Conservation (phyloP, 106 monocot species). For the Xerophyta viscosa region DNA sequence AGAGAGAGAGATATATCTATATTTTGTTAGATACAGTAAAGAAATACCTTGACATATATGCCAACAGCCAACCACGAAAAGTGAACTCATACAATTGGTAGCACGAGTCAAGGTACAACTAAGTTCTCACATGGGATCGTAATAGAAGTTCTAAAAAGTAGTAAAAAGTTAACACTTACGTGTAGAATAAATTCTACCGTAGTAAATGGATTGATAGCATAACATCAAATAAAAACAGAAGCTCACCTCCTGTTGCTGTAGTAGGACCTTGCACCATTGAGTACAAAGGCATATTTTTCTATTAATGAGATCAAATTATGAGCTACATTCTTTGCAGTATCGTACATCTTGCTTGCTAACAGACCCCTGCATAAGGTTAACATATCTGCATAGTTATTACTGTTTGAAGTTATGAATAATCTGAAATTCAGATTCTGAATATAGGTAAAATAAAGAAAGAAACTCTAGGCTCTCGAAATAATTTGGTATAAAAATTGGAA, state of each 20-base stretch:
- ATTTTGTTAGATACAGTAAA: too few relatives aligned
- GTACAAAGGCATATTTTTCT: conserved; percentile 69
- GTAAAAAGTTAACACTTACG: background rate
- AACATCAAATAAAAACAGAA: background rate
- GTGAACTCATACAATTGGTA: too few relatives aligned
- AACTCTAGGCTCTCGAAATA: too few relatives aligned
- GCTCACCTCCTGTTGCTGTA: conserved; percentile 83
- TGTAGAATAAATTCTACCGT: too few relatives aligned
- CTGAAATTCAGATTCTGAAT: background rate
- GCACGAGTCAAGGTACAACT: too few relatives aligned
- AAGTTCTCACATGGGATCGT: too few relatives aligned
- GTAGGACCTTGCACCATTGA: conserved; percentile 85
- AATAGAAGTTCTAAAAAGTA: too few relatives aligned
- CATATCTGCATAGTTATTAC: background rate
- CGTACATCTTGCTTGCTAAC: conserved; percentile 91
- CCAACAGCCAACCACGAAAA: too few relatives aligned
- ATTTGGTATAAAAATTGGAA: too few relatives aligned
- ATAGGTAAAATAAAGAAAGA: too few relatives aligned
- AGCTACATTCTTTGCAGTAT: conserved; percentile 68
- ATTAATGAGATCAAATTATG: conserved; percentile 69
- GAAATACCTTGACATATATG: too few relatives aligned
- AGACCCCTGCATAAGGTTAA: conserved; percentile 48
- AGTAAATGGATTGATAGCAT: background rate
- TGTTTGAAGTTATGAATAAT: background rate
- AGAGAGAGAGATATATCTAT: too few relatives aligned